Percentiles rank a stretch among this genome's conserved stretches.
phyloP scores from a whole-genome alignment of 2,329 filamentous ascomycete genomes.

The Xylaria multiplex region DNA sequence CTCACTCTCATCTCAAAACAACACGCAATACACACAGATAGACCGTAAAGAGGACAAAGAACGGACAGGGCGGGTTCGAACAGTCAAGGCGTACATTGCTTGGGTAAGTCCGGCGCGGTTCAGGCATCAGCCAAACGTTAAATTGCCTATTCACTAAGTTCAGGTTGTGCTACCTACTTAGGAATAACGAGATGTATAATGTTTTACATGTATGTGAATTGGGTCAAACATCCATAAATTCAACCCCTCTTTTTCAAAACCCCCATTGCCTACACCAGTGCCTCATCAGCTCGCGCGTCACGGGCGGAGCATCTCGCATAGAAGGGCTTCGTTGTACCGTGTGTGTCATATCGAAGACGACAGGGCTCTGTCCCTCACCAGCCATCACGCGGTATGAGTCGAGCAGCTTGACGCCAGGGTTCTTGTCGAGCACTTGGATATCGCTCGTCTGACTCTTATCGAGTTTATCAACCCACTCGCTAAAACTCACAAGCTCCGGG shows the following conservation, averaged over 20 bases:
- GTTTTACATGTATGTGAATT: too few species aligned
- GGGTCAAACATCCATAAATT: too few species aligned
- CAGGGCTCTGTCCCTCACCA: constrained; percentile 42
- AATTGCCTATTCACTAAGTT: too few species aligned
- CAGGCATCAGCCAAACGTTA: too few species aligned
- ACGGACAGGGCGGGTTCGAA: too few species aligned
- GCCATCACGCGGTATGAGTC: constrained; percentile 58
- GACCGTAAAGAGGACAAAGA: too few species aligned
- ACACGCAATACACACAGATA: too few species aligned
- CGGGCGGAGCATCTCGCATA: constrained; percentile 53
- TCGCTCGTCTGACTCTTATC: constrained; percentile 53
- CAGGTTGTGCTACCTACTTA: too few species aligned
- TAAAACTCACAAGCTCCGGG: constrained; percentile 53
- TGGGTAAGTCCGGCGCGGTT: too few species aligned
- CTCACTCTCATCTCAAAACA: neutral
- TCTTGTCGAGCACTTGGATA: constrained; percentile 53
- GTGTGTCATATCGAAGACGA: constrained; percentile 54
- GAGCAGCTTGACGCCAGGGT: constrained; percentile 63
- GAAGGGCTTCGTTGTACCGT: constrained; percentile 55
- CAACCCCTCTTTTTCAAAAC: constrained; percentile 39
- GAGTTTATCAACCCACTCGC: constrained; percentile 58
- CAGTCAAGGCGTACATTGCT: too few species aligned
- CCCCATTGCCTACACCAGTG: constrained; percentile 61
- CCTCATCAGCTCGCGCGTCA: constrained; percentile 57
- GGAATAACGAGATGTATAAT: neutral